A percentile compares a stretch with the other conserved stretches of the same genome.
Evolutionary conservation across 139 green algal genomes (phyloP).

Genomic region (Coelastrella sp.): DNA sequence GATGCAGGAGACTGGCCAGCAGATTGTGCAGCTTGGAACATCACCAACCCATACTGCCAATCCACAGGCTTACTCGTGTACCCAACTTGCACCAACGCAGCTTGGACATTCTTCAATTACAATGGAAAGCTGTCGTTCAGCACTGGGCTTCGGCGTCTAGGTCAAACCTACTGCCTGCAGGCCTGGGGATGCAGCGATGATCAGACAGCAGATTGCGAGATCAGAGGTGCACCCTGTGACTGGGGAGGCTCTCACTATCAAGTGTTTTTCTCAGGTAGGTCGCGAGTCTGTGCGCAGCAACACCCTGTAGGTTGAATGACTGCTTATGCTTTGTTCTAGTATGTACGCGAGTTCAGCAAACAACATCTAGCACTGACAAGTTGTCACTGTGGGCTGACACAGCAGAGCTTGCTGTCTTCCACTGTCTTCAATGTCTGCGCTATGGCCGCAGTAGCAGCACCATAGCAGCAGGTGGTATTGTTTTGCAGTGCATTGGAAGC

Average conservation of each 20-base stretch:
- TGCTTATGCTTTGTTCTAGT: too few species aligned
- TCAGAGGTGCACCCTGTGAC: conserved; percentile 6
- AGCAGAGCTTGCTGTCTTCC: too few species aligned
- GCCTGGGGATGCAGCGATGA: background rate
- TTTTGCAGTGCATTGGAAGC: too few species aligned
- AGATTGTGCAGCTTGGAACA: background rate
- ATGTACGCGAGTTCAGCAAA: too few species aligned
- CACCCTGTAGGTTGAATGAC: too few species aligned
- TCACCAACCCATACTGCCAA: conserved; percentile 22
- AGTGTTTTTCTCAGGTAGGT: conserved; percentile 20
- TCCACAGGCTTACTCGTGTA: background rate
- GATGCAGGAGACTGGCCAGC: conserved; percentile 21
- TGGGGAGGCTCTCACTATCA: conserved; percentile 30
- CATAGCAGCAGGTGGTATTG: too few species aligned
- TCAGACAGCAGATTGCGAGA: background rate
- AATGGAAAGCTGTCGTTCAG: conserved; percentile 32
- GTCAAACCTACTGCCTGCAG: background rate
- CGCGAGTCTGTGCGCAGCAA: background rate
- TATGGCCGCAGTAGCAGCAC: too few species aligned
- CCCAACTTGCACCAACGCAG: conserved; percentile 16
- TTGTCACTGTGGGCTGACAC: too few species aligned
- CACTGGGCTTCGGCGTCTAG: conserved; percentile 5
- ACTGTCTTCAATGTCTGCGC: too few species aligned
- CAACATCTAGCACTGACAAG: too few species aligned
- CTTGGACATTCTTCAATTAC: conserved; percentile 39